These are phyloP conservation scores for Trichoderma koningii DNA, from an alignment of 2,329 filamentous ascomycete genomes.

Conservation along the genomic window DNA sequence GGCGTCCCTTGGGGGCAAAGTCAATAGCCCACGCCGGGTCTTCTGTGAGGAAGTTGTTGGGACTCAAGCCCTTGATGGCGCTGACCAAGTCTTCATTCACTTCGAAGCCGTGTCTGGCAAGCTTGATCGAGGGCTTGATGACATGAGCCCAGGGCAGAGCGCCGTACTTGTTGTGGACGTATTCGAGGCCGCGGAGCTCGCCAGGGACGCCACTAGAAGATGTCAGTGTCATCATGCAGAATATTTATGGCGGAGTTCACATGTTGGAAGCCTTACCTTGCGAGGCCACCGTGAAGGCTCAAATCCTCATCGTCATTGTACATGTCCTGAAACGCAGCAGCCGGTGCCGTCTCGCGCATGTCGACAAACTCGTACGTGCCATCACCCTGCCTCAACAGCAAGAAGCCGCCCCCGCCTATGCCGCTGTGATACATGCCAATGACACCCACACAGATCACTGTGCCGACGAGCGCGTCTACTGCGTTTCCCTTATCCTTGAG, in stretches of 20 bases:
- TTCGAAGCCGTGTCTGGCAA: conserved; percentile 72
- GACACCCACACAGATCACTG: conserved; percentile 64
- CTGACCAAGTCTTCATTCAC: conserved; percentile 70
- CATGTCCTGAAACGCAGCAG: conserved; percentile 78
- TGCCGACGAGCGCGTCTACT: conserved; percentile 66
- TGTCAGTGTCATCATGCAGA: conserved; percentile 35
- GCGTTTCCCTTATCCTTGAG: conserved; percentile 64
- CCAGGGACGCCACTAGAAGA: conserved; percentile 62
- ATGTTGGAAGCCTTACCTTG: conserved; percentile 57
- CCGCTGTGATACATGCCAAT: conserved; percentile 68
- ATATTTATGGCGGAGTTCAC: not conserved
- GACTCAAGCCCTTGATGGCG: conserved; percentile 61
- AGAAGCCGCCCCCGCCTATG: conserved; percentile 78
- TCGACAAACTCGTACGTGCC: conserved; percentile 78
- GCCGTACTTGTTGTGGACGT: conserved; percentile 70
- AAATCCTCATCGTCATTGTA: conserved; percentile 67
- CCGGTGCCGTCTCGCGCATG: conserved; percentile 82
- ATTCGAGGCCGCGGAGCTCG: conserved; percentile 71
- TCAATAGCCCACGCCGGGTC: conserved; percentile 79
- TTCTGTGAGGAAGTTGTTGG: conserved; percentile 63
- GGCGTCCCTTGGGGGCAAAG: conserved; percentile 75
- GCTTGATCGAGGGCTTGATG: conserved; percentile 68
- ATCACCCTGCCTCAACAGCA: conserved; percentile 66
- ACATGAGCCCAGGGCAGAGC: conserved; percentile 65
- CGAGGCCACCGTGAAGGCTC: conserved; percentile 70